Evolutionary conservation across 495 filamentous ascomycete species (phyloP), one percentile per base, ranked within the genome.

Genomic region (Lasiosphaeria miniovina): DNA sequence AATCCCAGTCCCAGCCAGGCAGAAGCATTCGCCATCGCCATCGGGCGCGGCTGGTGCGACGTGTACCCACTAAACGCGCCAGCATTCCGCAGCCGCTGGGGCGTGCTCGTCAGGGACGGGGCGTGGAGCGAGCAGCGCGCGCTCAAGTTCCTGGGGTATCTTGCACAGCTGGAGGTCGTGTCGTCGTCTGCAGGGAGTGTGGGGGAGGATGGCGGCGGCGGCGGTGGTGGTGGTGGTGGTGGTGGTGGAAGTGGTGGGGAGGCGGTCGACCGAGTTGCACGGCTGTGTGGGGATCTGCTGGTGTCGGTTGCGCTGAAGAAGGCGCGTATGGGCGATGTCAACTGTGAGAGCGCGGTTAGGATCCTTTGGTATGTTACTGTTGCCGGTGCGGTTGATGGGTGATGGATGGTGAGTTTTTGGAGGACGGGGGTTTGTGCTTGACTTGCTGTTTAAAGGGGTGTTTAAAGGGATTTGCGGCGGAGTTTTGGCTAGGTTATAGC

Each of bases 341-440:
- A 60, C 14, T 67, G 55, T n/a, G 61, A 67, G 54, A 67, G 65
- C 45, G 65, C 65, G 1, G 61, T 67, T 10, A 59, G 56, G 57
- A 62, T 67, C 33, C 32, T 59, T 10, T 67, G 65, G 65, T 46
- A 54, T 48, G 41, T 56, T 35, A 6, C 43, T 11, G 12, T 14
- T 11, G 43, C 24, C 1, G 15, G 8, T 46, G 43, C 12, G 38
- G 38, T 1, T 41, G 8, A 8, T 41, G 38, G 38, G 38, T 24
- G 24, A 24, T 24, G 38, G 38, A 3, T 24, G 24, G 2, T 24
- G 2, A 24, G 24, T 24, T 24, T 0, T 2, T 2, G 24, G 2
- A 2, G 24, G 24, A 24, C 24, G 24, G 24, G 24, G 24, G 2
- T 24, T 1, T 1, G 24, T 24, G 24, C 2, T 24, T 24, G 24